Base-by-base conservation (phyloP, 345 rosid genomes). In the Citropsis articulata region DNA sequence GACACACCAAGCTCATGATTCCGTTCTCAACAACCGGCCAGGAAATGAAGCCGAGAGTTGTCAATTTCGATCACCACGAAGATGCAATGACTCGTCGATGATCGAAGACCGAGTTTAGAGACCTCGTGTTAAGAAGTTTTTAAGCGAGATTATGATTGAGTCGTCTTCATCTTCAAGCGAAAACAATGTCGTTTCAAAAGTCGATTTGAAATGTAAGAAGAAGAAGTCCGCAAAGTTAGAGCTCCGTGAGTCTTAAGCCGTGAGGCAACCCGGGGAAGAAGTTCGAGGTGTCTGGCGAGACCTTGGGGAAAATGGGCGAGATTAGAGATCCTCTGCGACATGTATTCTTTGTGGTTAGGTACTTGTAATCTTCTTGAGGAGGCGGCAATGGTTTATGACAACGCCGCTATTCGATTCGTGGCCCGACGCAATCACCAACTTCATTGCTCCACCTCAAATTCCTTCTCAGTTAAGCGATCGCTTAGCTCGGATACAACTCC, bases 261-360 rank as follows among this genome's bases (percentile, higher is more conserved):
- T 48, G 14, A 30, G 19, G 38, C 28, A 31, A 48, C 68, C 81
- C 77, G 3, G 82, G 80, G 70, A 94, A 83, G 86, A 96, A 92
- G 83, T 94, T 85, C 79, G 98, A 3, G 99, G 99, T 0, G 99
- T 96, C 2, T 80, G 99, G 75, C 99, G 76, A 80, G 99, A 64
- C 99, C 99, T 0, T 96, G 99, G 99, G 99, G 99, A 2, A 96
- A 91, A 83, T 96, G 99, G 99, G 99, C 99, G 99, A 96, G 91
- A 96, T 96, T 31, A 91, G 99, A 78, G 99, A 96, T 77, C 99
- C 99, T 0, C 60, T 66, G 7, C 78, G 83, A 69, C 94, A 97
- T 57, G 91, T 89, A 65, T n/a, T n/a, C n/a, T n/a, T n/a, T 94
- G 19, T 96, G 99, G 99, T 77, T 96, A 5, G 99, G 98, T 0